Evolutionary conservation across 2,329 filamentous ascomycete species (phyloP).

Genomic region (Botrytis squamosa): DNA sequence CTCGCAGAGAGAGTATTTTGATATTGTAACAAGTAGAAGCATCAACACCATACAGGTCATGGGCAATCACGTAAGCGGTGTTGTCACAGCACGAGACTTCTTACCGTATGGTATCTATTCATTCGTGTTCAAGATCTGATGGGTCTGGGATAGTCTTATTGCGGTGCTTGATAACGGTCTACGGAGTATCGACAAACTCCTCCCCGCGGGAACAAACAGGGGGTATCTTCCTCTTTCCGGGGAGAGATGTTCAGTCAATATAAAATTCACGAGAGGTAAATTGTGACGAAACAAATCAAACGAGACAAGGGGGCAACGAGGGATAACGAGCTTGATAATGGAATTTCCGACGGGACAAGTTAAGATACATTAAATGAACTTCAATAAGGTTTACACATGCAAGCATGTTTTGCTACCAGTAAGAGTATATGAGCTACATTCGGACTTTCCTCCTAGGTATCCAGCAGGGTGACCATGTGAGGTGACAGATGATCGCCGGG

Average conservation of each 20-base stretch:
- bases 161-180: neutral
- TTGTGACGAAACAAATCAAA: neutral
- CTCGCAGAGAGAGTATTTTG: neutral
- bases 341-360: neutral
- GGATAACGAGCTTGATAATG: neutral
- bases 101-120: neutral
- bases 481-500: conserved; percentile 4
- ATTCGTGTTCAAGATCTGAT: neutral
- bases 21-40: neutral
- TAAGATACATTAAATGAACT: neutral
- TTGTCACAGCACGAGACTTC: neutral
- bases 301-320: neutral
- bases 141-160: neutral
- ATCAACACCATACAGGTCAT: neutral
- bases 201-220: neutral
- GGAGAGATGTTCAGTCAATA: neutral
- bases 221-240: neutral
- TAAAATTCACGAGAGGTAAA: neutral
- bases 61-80: neutral
- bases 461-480: neutral
- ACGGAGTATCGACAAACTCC: neutral
- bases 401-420: neutral
- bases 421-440: neutral
- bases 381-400: neutral
- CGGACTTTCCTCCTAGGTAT: neutral